Conservation (phyloP, 331 rosid genomes). For the Pyracantha coccinea region DNA sequence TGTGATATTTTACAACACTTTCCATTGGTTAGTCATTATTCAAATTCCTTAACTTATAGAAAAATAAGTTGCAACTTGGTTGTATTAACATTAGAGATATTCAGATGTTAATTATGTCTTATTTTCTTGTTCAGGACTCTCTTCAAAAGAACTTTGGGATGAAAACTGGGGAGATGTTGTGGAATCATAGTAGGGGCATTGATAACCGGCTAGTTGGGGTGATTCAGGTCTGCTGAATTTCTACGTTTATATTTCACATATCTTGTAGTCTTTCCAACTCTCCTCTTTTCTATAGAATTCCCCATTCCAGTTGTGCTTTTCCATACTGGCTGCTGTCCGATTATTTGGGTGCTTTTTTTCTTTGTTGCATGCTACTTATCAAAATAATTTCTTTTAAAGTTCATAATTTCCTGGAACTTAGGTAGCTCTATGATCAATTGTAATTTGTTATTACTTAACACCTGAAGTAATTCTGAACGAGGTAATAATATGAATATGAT, state of each 20-base stretch:
- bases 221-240: constrained; percentile 48
- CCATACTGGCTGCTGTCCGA: not conserved
- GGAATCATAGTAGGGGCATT: constrained; percentile 85
- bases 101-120: constrained; percentile 8
- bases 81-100: constrained; percentile 7
- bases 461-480: not conserved
- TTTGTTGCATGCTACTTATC: not conserved
- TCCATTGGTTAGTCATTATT: not conserved
- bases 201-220: constrained; percentile 78
- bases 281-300: not conserved
- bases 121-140: constrained; percentile 50
- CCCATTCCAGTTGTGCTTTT: not conserved
- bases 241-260: not conserved
- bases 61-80: not conserved
- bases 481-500: too few relatives aligned
- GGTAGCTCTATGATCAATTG: not conserved
- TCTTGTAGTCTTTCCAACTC: not conserved
- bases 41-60: not conserved
- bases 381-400: not conserved
- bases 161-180: constrained; percentile 87
- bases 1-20: not conserved
- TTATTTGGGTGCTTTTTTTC: not conserved
- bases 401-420: not conserved
- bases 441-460: not conserved
- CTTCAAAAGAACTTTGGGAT: constrained; percentile 78